Percentiles rank a stretch among this genome's conserved stretches.
Conservation (phyloP, 208 protist species). For the Crithidia bombi region DNA sequence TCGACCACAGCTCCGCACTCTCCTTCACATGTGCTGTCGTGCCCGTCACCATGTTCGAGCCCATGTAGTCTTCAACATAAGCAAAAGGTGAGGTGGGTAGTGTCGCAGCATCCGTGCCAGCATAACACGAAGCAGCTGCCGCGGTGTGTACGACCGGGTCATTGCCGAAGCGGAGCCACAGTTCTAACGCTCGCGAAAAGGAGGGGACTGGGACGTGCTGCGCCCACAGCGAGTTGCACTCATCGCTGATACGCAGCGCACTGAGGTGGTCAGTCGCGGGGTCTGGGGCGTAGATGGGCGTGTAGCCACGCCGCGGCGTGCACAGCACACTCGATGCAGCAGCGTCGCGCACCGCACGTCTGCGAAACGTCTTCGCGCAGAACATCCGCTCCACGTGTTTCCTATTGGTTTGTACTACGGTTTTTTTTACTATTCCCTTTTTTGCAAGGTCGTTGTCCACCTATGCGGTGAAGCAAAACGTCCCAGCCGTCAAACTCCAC, state of each 20-base stretch:
- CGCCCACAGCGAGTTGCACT: slow-evolving; percentile 66
- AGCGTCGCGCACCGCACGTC: neutral
- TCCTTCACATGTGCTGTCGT: slow-evolving; percentile 53
- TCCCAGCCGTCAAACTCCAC: too few species aligned
- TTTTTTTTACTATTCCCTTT: too few species aligned
- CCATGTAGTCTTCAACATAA: slow-evolving; percentile 87
- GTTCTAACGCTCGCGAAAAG: slow-evolving; percentile 43
- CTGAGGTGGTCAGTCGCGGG: slow-evolving; percentile 48
- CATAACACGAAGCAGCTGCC: slow-evolving; percentile 31
- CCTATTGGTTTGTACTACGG: too few species aligned
- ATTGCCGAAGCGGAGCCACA: slow-evolving; percentile 90
- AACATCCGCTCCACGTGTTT: slow-evolving; percentile 4
- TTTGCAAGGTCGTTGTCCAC: too few species aligned
- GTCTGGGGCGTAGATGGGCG: slow-evolving; percentile 72
- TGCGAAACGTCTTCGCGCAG: neutral
- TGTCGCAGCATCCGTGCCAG: neutral
- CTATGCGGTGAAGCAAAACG: too few species aligned
- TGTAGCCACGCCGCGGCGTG: slow-evolving; percentile 55
- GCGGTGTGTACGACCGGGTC: slow-evolving; percentile 83
- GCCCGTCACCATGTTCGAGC: slow-evolving; percentile 76
- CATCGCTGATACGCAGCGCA: slow-evolving; percentile 52
- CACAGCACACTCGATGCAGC: neutral
- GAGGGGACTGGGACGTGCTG: slow-evolving; percentile 45
- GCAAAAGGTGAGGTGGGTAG: slow-evolving; percentile 69
- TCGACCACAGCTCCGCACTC: slow-evolving; percentile 70